Evolutionary conservation across 202 grass and related monocot species (phyloP), one percentile per base, ranked within the genome.

Genomic region (Zoysia matrella): DNA sequence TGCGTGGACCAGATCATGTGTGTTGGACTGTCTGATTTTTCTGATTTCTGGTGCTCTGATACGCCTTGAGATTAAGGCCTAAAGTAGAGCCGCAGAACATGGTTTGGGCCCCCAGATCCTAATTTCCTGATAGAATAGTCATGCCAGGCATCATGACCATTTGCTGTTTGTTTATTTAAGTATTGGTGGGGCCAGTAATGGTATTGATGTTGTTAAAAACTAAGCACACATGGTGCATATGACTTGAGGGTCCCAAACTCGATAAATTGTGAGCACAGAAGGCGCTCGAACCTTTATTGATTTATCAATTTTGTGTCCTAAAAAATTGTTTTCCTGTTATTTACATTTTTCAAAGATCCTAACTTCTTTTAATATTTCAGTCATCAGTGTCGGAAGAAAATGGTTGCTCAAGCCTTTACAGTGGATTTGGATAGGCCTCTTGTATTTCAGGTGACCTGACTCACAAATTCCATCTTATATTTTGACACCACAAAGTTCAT

Each of bases 361-460:
- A 7, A 68, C 65, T 22, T 77, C 8, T 78, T 67, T 82, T 30
- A 3, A 73, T 69, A 40, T 7, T 68, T 75, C 88, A 89, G 88
- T 41, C 53, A 89, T 74, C 60, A 46, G 60, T 64, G 36, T 78
- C 74, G 22, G 1, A 47, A 72, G 55, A 85, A 85, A 67, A 98
- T 98, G 95, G 90, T 94, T 84, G 86, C 86, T 9, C 72, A 89
- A 79, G 85, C 79, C 11, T 98, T 94, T 67, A 85, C 86, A 45
- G 92, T 98, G 16, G 90, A 98, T 78, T 83, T 98, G 88, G 86
- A 91, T 81, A 93, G 93, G 77, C 88, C 95, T 95, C 88, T 93
- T 69, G 95, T 98, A 53, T 98, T 98, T 84, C 95, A 98, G 92
- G 95, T 98, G 86, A 30, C 36, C 7, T 57, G 8, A 30, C 72